Conservation (phyloP, 2,329 filamentous ascomycete genomes). For the Cercospora sesami region DNA sequence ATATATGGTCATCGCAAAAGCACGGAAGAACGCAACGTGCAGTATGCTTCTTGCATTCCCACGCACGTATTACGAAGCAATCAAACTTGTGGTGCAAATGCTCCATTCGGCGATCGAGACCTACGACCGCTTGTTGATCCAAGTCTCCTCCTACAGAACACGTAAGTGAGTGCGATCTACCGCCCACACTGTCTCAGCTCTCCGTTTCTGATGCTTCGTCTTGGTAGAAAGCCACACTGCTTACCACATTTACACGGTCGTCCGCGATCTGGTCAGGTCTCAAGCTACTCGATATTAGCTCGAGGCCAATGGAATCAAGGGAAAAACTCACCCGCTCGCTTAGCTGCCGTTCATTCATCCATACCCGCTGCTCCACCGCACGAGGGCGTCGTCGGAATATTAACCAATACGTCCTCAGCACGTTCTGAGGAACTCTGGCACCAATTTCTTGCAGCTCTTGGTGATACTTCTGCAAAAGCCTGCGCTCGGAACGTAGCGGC, state of each 20-base stretch:
- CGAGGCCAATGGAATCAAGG: neutral
- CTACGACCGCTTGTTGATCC: neutral
- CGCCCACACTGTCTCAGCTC: neutral
- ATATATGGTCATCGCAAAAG: neutral
- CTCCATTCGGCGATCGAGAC: neutral
- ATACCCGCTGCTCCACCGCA: neutral
- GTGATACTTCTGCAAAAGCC: neutral
- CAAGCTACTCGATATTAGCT: neutral
- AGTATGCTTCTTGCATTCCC: neutral
- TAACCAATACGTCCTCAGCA: neutral
- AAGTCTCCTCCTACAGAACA: neutral
- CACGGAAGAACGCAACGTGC: neutral
- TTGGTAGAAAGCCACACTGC: neutral
- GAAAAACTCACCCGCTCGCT: neutral
- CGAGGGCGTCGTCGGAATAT: neutral
- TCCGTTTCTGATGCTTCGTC: neutral
- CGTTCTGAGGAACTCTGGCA: neutral
- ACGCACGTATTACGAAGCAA: neutral
- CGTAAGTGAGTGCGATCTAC: neutral
- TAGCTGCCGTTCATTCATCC: neutral
- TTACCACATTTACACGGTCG: neutral
- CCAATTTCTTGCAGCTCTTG: neutral
- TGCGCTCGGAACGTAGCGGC: neutral
- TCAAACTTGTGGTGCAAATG: neutral
- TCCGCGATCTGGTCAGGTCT: neutral